phyloP scores from a whole-genome alignment of 768 basidiomycete genomes.

The Agrocybe praecox region DNA sequence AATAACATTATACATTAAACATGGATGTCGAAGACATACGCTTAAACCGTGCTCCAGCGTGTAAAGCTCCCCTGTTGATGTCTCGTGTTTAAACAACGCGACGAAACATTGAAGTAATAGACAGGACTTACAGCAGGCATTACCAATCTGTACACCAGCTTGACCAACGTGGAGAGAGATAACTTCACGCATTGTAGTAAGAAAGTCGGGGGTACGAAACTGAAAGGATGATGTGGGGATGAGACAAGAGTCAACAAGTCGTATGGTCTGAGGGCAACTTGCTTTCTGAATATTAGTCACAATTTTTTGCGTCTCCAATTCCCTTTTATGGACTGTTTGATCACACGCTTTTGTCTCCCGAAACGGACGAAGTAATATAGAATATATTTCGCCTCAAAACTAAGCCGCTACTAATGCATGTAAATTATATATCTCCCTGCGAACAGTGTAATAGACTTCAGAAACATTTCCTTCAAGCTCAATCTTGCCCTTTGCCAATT shows the following conservation, averaged over 20 bases:
- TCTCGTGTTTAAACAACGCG: conserved; percentile 4
- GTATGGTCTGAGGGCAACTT: conserved; percentile 35
- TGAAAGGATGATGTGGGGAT: conserved; percentile 9
- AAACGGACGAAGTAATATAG: conserved; percentile 9
- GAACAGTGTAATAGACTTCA: conserved; percentile 85
- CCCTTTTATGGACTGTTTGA: conserved; percentile 30
- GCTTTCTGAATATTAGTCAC: conserved; percentile 19
- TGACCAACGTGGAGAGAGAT: conserved; percentile 97
- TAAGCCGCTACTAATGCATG: conserved; percentile 86
- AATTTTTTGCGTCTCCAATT: conserved; percentile 27
- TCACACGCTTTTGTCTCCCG: conserved; percentile 9
- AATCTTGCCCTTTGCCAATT: conserved; percentile 81
- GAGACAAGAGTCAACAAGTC: conserved; percentile 18
- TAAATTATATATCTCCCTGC: conserved; percentile 86
- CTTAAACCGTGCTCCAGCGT: conserved; percentile 96
- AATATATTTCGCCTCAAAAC: conserved; percentile 3
- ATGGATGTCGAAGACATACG: conserved; percentile 50
- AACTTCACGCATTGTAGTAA: conserved; percentile 79
- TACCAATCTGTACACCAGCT: conserved; percentile 93
- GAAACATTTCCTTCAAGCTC: conserved; percentile 91
- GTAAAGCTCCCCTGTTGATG: conserved; percentile 86
- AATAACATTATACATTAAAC: neutral
- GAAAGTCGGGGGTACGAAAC: conserved; percentile 9
- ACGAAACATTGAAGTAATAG: neutral
- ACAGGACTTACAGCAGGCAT: conserved; percentile 85